Evolutionary conservation across 495 filamentous ascomycete genomes (phyloP), one percentile per base, ranked within the genome.

Genomic region (Hypoxylon rickii): DNA sequence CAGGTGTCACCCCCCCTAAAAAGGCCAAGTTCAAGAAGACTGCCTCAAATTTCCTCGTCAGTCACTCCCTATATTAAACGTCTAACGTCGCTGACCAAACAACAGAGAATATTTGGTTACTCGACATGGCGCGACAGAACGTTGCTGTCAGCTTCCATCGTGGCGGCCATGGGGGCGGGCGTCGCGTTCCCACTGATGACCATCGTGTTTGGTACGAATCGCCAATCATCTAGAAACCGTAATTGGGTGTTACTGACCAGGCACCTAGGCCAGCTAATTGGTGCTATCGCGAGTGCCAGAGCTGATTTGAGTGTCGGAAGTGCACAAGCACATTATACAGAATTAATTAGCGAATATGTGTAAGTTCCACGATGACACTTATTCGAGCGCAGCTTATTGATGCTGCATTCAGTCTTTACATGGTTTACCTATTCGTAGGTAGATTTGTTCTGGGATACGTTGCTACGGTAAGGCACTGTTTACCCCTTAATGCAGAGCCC

Each of bases 371-470:
- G 2, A 41, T 7, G 11, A 15, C 22, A 11, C 34, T 0, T 24
- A 20, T 17, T 18, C 16, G 15, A 34, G 16, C 31, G 43, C 16
- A 19, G 16, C 37, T 59, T 16, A 57, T 11, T 17, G 20, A 31
- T 6, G 34, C 22, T 43, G 8, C 11, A 40, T 31, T 2, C 21
- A 79, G 78, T 1, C 68, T 86, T 1, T 86, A 78, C 42, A 75
- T 88, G 41, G 73, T 86, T 19, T 86, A 84, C 47, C 67, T 88
- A 5, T 87, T 88, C 55, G 75, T 85, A 43, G 85, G 72, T 7
- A 82, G 83, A 57, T 81, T 83, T 47, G 58, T 76, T 6, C 58
- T 85, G 2, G 77, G 76, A 39, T 86, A 86, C 60, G 67, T 85
- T 24, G 73, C 75, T 10, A 76, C 83, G 71, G 80, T 80, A 59